A percentile compares a stretch with the other conserved stretches of the same genome.
Evolutionary conservation across 345 rosid genomes (phyloP).

Genomic region (Corchorus capsularis): DNA sequence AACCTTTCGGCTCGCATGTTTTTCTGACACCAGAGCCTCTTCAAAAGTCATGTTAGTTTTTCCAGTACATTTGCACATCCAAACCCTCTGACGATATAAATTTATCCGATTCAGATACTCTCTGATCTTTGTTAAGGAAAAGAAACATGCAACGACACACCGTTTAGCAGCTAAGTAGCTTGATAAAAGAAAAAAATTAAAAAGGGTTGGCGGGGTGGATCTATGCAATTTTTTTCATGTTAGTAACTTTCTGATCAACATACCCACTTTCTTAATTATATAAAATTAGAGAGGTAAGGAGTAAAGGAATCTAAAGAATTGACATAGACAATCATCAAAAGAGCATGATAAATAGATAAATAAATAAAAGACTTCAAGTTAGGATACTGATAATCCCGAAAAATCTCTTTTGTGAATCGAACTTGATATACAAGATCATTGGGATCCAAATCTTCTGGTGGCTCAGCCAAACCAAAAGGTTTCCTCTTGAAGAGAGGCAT

Average conservation of each 20-base stretch:
- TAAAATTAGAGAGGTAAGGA: not conserved
- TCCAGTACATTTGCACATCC: constrained; percentile 89
- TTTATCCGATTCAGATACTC: constrained; percentile 73
- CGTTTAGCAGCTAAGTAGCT: not conserved
- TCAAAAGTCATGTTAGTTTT: constrained; percentile 84
- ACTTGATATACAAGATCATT: constrained; percentile 79
- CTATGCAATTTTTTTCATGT: not conserved
- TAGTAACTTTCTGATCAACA: not conserved
- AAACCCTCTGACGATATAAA: constrained; percentile 75
- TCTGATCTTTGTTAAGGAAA: constrained; percentile 54
- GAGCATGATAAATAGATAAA: not conserved
- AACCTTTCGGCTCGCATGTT: constrained; percentile 63
- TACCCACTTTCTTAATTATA: not conserved
- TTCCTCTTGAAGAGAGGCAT: constrained; percentile 89
- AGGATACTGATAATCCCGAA: constrained; percentile 88
- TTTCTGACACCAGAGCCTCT: constrained; percentile 96
- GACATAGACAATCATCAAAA: not conserved
- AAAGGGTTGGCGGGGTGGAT: too few species aligned
- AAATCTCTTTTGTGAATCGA: constrained; percentile 92
- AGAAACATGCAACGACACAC: constrained; percentile 25
- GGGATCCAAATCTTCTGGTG: constrained; percentile 74
- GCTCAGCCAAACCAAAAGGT: constrained; percentile 58
- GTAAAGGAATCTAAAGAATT: constrained; percentile 4
- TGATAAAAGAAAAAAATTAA: not conserved
- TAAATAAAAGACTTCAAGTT: constrained; percentile 21